Base-by-base conservation (phyloP, 495 filamentous ascomycete species). In the Tirmania nivea region DNA sequence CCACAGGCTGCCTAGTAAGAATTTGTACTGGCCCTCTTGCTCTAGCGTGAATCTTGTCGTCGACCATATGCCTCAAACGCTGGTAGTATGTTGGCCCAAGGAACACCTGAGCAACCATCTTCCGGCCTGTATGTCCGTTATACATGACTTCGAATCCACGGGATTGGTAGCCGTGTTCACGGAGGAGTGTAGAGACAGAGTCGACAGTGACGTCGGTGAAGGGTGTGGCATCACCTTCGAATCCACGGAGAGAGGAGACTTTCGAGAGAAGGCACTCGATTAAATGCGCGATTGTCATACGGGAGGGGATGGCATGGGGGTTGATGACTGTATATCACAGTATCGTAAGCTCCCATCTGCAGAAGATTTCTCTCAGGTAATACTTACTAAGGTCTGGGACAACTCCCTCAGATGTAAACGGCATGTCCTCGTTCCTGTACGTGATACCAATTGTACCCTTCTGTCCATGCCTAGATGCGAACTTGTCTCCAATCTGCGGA, bases 241-340 rank as follows among this genome's bases (percentile, higher is more conserved):
- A 80, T 19, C 90, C 90, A 66, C 83, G 82, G 14, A 95, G 73
- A 0, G 89, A 78, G 0, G 86, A 82, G 16, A 96, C 90, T 67
- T 99, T 99, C 67, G 83, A 89, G 45, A 96, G 77, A 63, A 94
- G 77, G 73, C 90, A 96, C 70, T 99, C 90, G 67, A 99, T 93
- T 75, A 99, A 86, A 74, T 99, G 92, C 55, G 92, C 90, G 74
- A 96, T 96, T 0, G 90, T 99, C 90, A 99, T 99, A 75, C 90
- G 90, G 12, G 90, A 99, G 1, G 90, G 90, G 75, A 99, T 96
- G 67, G 92, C 90, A 75, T 99, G 90, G 0, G 90, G 90, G 64
- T 99, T 99, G 75, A 99, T 96, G 67, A 99, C 31, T 54, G 16
- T 34, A 54, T 19, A 31, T 31, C 25, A 31, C 25, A 31, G 25